Percentiles rank a stretch among this genome's conserved stretches.
These are phyloP conservation scores for Nakazawaea wyomingensis DNA, from an alignment of 805 yeast genomes.

Conservation along the genomic window DNA sequence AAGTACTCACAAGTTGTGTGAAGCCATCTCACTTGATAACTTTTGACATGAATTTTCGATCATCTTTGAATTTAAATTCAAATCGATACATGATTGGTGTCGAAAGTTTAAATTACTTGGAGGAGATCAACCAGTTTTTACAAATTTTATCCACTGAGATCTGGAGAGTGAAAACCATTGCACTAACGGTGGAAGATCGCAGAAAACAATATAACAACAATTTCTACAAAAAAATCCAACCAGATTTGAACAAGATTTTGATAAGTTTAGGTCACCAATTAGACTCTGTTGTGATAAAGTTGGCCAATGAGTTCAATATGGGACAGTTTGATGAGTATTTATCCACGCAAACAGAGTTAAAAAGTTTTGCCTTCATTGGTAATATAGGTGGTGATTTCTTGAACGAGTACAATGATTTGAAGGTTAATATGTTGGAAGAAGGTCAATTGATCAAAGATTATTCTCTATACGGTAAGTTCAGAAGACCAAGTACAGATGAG, in stretches of 20 bases:
- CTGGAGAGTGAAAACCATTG: neutral
- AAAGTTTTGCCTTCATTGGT: conserved; percentile 4
- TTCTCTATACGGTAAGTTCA: conserved; percentile 8
- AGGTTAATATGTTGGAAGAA: conserved; percentile 3
- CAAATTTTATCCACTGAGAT: neutral
- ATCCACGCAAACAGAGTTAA: neutral
- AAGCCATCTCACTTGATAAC: neutral
- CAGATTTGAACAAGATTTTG: conserved; percentile 3
- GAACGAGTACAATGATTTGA: neutral
- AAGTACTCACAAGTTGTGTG: neutral
- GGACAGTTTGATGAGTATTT: neutral
- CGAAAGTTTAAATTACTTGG: neutral
- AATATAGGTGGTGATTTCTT: neutral
- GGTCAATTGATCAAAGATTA: conserved; percentile 6
- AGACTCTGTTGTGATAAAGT: neutral
- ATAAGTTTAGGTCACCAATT: neutral
- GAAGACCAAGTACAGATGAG: neutral
- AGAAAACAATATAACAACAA: neutral
- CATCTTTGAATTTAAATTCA: conserved; percentile 3
- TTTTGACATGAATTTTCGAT: neutral
- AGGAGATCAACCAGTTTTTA: neutral
- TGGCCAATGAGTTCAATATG: conserved; percentile 7
- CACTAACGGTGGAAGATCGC: neutral
- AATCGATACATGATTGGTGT: conserved; percentile 7
- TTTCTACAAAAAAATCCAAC: conserved; percentile 5